A percentile compares a stretch with the other conserved stretches of the same genome.
Evolutionary conservation across 2,329 filamentous ascomycete species (phyloP).

Genomic region (Monosporascus ibericus): DNA sequence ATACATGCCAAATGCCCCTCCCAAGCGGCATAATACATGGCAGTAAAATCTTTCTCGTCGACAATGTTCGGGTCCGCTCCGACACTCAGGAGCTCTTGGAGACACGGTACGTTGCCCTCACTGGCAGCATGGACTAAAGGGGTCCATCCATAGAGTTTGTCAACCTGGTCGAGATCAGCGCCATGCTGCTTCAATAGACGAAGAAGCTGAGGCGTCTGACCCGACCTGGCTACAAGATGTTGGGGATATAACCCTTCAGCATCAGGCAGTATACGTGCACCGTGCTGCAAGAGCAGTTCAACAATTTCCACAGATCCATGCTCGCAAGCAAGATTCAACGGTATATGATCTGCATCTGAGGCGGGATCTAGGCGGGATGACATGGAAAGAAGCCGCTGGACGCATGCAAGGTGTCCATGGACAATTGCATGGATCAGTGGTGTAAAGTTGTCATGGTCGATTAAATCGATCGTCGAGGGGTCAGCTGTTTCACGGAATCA

Average conservation of each 20-base stretch:
- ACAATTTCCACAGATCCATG: conserved; percentile 83
- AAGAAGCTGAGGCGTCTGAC: conserved; percentile 72
- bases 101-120: conserved; percentile 86
- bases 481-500: conserved; percentile 41
- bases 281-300: conserved; percentile 73
- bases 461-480: conserved; percentile 72
- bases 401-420: conserved; percentile 74
- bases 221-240: conserved; percentile 87
- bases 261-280: conserved; percentile 81
- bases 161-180: conserved; percentile 83
- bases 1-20: conserved; percentile 95
- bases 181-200: conserved; percentile 78
- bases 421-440: conserved; percentile 93
- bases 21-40: conserved; percentile 98
- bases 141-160: conserved; percentile 97
- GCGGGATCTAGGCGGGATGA: conserved; percentile 81
- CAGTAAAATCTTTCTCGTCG: conserved; percentile 88
- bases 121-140: conserved; percentile 93
- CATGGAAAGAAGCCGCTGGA: conserved; percentile 67
- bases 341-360: conserved; percentile 86
- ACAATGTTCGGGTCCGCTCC: conserved; percentile 72
- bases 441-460: conserved; percentile 96
- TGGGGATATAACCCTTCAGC: conserved; percentile 97
- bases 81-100: conserved; percentile 73
- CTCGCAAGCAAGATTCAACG: conserved; percentile 90